These are phyloP conservation scores for Teunomyces atbi DNA, from an alignment of 805 yeast genomes.

Conservation along the genomic window DNA sequence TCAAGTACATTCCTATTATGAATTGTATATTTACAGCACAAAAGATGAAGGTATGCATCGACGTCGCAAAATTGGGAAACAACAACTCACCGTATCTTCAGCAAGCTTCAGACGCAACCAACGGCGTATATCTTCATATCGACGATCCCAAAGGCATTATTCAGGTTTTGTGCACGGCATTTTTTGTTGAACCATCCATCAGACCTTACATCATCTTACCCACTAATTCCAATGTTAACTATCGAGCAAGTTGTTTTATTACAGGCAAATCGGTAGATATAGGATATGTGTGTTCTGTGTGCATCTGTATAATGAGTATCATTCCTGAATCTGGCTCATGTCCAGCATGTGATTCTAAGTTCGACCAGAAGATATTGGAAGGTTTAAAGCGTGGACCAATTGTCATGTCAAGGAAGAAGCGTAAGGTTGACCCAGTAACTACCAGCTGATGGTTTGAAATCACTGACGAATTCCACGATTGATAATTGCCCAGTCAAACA, in stretches of 20 bases:
- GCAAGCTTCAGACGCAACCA: conserved; percentile 94
- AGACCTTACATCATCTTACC: conserved; percentile 78
- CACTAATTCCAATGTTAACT: conserved; percentile 81
- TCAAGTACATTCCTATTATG: conserved; percentile 91
- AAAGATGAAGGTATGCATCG: conserved; percentile 84
- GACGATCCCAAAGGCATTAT: conserved; percentile 71
- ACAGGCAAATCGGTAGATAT: conserved; percentile 90
- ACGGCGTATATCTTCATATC: conserved; percentile 78
- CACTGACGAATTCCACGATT: conserved; percentile 22
- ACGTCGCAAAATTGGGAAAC: conserved; percentile 76
- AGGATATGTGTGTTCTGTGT: conserved; percentile 94
- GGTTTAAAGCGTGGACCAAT: conserved; percentile 61
- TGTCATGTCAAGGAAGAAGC: conserved; percentile 39
- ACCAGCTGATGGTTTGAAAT: background rate
- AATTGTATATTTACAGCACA: conserved; percentile 95
- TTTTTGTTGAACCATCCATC: conserved; percentile 81
- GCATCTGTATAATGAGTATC: conserved; percentile 73
- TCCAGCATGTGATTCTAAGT: conserved; percentile 82
- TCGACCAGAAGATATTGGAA: conserved; percentile 61
- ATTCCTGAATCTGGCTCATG: conserved; percentile 69
- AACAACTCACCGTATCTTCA: conserved; percentile 77
- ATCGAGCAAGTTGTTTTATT: conserved; percentile 89
- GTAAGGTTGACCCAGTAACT: conserved; percentile 18
- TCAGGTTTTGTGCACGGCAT: conserved; percentile 78
- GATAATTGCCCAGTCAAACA: conserved; percentile 28